These are phyloP conservation scores for Leishmania lainsoni DNA, from an alignment of 208 protist species.

Conservation along the genomic window DNA sequence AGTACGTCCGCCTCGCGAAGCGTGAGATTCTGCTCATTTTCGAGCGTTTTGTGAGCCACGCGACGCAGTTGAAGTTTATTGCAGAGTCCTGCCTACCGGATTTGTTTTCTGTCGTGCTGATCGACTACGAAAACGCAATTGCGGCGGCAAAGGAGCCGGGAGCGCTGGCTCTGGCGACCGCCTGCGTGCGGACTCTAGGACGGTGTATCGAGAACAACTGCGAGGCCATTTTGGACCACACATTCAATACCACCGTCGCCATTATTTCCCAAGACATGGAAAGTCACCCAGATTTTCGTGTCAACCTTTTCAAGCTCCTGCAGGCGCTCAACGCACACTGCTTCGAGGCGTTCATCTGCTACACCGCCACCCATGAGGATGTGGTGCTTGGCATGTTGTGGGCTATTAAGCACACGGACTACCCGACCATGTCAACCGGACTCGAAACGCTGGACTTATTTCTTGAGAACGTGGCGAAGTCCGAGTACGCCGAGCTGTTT, in stretches of 20 bases:
- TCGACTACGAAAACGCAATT: constrained; percentile 94
- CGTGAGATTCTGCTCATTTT: constrained; percentile 96
- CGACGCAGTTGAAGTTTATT: constrained; percentile 88
- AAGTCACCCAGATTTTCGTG: constrained; percentile 97
- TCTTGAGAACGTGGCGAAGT: constrained; percentile 75
- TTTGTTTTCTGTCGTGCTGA: constrained; percentile 95
- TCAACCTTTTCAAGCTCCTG: constrained; percentile 97
- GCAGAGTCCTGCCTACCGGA: constrained; percentile 92
- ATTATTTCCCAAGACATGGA: constrained; percentile 98
- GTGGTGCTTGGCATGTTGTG: constrained; percentile 97
- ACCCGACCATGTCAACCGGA: constrained; percentile 90
- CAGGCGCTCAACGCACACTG: constrained; percentile 95
- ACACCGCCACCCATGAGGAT: constrained; percentile 63
- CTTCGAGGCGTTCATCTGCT: constrained; percentile 87
- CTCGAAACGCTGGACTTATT: constrained; percentile 95
- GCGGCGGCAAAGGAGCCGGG: constrained; percentile 93
- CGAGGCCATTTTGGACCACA: constrained; percentile 94
- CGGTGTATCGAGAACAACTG: constrained; percentile 79
- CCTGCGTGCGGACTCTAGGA: constrained; percentile 91
- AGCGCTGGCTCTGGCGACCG: constrained; percentile 92
- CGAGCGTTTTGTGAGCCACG: constrained; percentile 93
- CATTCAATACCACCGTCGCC: constrained; percentile 97
- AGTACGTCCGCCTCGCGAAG: constrained; percentile 94
- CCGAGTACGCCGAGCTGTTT: constrained; percentile 61
- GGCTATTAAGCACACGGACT: constrained; percentile 98